Evolutionary conservation across 1,139 yeast genomes (phyloP).

Genomic region (Meyerozyma sp.): DNA sequence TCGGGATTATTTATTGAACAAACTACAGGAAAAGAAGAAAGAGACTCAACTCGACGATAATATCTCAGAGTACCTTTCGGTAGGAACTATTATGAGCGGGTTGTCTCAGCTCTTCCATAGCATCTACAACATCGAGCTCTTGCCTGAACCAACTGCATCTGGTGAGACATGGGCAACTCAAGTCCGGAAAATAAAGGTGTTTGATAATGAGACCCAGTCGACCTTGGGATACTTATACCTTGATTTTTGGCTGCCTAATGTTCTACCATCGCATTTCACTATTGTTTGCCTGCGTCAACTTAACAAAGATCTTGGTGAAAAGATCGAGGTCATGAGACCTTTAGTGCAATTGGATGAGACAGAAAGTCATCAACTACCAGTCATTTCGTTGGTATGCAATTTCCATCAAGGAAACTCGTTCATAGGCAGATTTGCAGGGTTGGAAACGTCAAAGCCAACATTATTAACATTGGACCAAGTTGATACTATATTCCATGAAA

Average conservation of each 20-base stretch:
- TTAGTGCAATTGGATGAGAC: slow-evolving; percentile 49
- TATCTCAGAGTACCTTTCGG: slow-evolving; percentile 63
- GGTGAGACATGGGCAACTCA: slow-evolving; percentile 90
- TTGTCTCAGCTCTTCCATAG: slow-evolving; percentile 62
- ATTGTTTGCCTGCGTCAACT: slow-evolving; percentile 82
- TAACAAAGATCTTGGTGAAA: slow-evolving; percentile 26
- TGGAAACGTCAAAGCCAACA: slow-evolving; percentile 24
- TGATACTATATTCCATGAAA: slow-evolving; percentile 92
- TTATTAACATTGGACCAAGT: slow-evolving; percentile 72
- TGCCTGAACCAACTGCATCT: slow-evolving; percentile 54
- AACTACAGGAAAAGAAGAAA: slow-evolving; percentile 10
- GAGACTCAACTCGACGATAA: slow-evolving; percentile 18
- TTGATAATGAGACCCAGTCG: slow-evolving; percentile 21
- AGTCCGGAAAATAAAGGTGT: slow-evolving; percentile 75
- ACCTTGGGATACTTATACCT: slow-evolving; percentile 37
- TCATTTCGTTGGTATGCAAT: slow-evolving; percentile 84
- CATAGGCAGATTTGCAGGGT: slow-evolving; percentile 24
- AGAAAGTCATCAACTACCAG: slow-evolving; percentile 69
- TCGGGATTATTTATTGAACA: slow-evolving; percentile 57
- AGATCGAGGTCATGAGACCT: slow-evolving; percentile 24
- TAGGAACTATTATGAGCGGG: slow-evolving; percentile 86
- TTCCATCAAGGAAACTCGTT: slow-evolving; percentile 35
- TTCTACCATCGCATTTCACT: slow-evolving; percentile 87
- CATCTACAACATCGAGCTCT: slow-evolving; percentile 72
- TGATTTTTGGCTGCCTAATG: slow-evolving; percentile 45